Conservation (phyloP, 1,284 basidiomycete species). For the Ustilago shanxiensis region DNA sequence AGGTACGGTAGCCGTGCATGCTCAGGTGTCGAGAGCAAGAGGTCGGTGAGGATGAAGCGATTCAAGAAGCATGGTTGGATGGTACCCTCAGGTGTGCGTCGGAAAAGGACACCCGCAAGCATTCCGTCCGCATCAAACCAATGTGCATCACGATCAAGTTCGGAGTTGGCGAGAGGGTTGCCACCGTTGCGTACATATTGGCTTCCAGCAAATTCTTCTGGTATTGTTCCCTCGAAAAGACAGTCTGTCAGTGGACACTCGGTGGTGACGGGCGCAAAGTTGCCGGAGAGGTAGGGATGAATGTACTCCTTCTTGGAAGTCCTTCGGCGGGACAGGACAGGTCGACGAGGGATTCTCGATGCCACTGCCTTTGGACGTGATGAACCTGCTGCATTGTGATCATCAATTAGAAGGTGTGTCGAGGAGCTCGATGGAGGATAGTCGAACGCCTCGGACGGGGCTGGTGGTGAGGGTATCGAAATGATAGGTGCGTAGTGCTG, state of each 20-base stretch:
- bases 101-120: conserved; percentile 73
- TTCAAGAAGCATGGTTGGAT: conserved; percentile 69
- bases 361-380: conserved; percentile 2
- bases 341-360: conserved; percentile 28
- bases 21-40: conserved; percentile 64
- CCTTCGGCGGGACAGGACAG: conserved; percentile 32
- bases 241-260: conserved; percentile 67
- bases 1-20: conserved; percentile 68
- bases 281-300: conserved; percentile 70
- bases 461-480: conserved; percentile 27
- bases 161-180: conserved; percentile 70
- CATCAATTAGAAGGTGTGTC: conserved; percentile 8
- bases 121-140: conserved; percentile 71
- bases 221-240: conserved; percentile 63
- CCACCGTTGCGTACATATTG: conserved; percentile 73
- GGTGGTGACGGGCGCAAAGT: conserved; percentile 67
- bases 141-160: conserved; percentile 62
- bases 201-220: conserved; percentile 66
- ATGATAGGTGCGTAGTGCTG: conserved; percentile 22
- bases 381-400: conserved; percentile 16
- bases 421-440: conserved; percentile 19
- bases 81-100: conserved; percentile 33
- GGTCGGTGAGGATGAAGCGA: conserved; percentile 70
- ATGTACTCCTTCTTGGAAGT: conserved; percentile 47
- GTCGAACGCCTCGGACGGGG: neutral